Conservation (phyloP, 2,329 filamentous ascomycete genomes). For the Helminthosporium solani region DNA sequence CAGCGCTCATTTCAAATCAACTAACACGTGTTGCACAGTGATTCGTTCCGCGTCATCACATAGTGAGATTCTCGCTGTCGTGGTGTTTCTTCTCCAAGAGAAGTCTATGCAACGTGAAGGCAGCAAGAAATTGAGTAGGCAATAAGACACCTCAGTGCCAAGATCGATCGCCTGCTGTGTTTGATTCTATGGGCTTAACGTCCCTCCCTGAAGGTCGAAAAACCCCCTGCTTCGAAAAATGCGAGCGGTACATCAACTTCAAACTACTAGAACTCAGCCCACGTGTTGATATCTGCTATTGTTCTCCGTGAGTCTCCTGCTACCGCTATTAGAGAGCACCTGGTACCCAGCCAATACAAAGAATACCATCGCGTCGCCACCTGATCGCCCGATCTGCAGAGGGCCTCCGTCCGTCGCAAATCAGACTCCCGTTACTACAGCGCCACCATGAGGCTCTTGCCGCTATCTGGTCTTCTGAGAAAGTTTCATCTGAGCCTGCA, state of each 20-base stretch:
- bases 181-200: too few relatives aligned
- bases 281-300: constrained; percentile 5
- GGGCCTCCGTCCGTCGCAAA: not conserved
- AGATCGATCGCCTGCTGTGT: too few relatives aligned
- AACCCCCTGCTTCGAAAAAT: constrained; percentile 9
- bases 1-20: too few relatives aligned
- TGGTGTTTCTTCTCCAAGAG: too few relatives aligned
- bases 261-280: constrained; percentile 1
- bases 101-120: too few relatives aligned
- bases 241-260: constrained; percentile 6
- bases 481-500: constrained; percentile 4
- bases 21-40: too few relatives aligned
- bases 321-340: not conserved
- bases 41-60: too few relatives aligned
- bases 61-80: too few relatives aligned
- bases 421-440: constrained; percentile 1
- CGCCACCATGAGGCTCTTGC: constrained; percentile 4
- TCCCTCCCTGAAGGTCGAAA: constrained; percentile 8
- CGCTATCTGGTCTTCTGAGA: constrained; percentile 1
- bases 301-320: not conserved
- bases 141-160: too few relatives aligned
- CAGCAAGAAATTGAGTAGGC: too few relatives aligned
- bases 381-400: constrained; percentile 1
- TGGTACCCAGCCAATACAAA: constrained; percentile 4
- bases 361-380: constrained; percentile 2